Evolutionary conservation across 1,139 yeast genomes (phyloP), one percentile per base, ranked within the genome.

Genomic region (Lizanozyma gosingica): DNA sequence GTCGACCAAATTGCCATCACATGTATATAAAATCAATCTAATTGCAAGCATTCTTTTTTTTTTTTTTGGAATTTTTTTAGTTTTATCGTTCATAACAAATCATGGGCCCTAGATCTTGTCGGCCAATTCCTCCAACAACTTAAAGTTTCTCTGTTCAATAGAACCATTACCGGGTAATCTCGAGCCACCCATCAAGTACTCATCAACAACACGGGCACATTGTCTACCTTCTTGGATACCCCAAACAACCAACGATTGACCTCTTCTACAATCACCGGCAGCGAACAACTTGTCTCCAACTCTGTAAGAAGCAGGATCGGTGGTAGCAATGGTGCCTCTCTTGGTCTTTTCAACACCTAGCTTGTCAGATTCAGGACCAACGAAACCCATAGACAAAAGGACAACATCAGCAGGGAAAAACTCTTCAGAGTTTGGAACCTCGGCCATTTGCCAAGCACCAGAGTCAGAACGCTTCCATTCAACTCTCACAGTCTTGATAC

Each of bases 381-480:
- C 78, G 61, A 92, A 92, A 47, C 98, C 98, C 97, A 92, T 92
- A 2, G 97, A 88, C 54, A 92, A 73, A 53, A 92, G 73, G 17
- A 92, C 97, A 51, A 92, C 76, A 54, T 92, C 97, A 41, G 97
- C 97, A 48, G 92, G 88, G 80, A 87, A 90, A 52, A 83, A 73
- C 57, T 88, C 95, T 60, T 92, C 97, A 47, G 92, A 80, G 41
- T 92, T 94, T 46, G 97, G 97, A 50, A 88, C 80, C 67, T 92
- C 97, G 48, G 92, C 86, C 98, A 92, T 92, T 65, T 90, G 97
- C 97, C 98, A 92, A 33, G 95, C 97, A 16, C 97, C 97, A 44
- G 83, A 73, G 56, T 85, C 96, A 17, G 95, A 82, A 61, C 90
- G 81, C 72, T 86, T 88, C 98, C 98, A 92, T 65, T 92, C 97